Conservation (phyloP, 805 yeast genomes). For the Wickerhamomyces sydowiorum region DNA sequence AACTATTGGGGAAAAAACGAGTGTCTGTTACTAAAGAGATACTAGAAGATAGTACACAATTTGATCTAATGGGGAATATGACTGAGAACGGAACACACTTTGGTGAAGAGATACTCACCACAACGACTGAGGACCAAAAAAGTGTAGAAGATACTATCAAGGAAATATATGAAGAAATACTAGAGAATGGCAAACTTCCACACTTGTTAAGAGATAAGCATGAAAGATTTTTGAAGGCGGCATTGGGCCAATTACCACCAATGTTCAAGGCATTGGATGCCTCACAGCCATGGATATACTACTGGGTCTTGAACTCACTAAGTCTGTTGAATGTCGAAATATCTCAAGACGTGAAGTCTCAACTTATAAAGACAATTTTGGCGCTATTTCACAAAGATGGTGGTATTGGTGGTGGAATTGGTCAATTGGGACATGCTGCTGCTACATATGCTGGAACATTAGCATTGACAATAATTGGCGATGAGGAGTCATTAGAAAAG, state of each 20-base stretch:
- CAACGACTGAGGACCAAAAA: conserved; percentile 29
- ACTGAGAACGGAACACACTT: conserved; percentile 9
- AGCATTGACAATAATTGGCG: conserved; percentile 49
- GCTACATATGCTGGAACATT: conserved; percentile 74
- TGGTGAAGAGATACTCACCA: conserved; percentile 28
- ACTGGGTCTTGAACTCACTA: conserved; percentile 69
- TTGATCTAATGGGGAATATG: conserved; percentile 14
- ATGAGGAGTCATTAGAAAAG: conserved; percentile 33
- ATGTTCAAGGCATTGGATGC: conserved; percentile 57
- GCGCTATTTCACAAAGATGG: conserved; percentile 34
- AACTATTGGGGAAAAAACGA: conserved; percentile 11
- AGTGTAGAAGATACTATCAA: conserved; percentile 26
- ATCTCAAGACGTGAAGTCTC: conserved; percentile 20
- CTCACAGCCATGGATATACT: conserved; percentile 86
- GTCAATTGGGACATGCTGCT: conserved; percentile 82
- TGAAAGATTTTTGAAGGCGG: conserved; percentile 11
- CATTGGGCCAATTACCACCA: conserved; percentile 17
- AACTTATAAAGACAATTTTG: conserved; percentile 25
- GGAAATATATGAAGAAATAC: conserved; percentile 24
- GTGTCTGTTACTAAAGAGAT: background rate
- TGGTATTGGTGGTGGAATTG: conserved; percentile 83
- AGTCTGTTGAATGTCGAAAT: conserved; percentile 32
- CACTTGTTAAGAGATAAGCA: conserved; percentile 12
- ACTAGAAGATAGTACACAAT: background rate
- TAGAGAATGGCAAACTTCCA: conserved; percentile 14